Percentiles rank a stretch among this genome's conserved stretches.
Evolutionary conservation across 1,284 basidiomycete species (phyloP).

Genomic region (Leccinum proximum): DNA sequence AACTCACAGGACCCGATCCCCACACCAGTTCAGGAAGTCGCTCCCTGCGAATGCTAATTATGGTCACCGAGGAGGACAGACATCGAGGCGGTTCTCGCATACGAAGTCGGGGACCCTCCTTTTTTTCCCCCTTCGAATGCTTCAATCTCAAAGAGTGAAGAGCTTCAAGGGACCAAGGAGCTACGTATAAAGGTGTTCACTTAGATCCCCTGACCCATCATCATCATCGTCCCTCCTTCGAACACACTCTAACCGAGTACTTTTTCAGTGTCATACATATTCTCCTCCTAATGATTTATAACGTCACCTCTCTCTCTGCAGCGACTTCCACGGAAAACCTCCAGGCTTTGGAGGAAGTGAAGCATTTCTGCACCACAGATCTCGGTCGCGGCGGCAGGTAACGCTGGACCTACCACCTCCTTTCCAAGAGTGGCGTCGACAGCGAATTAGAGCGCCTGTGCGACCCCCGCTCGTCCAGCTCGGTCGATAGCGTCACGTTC

Average conservation of each 20-base stretch:
- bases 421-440: slow-evolving; percentile 45
- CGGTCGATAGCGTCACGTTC: slow-evolving; percentile 50
- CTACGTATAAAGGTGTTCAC: slow-evolving; percentile 22
- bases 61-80: slow-evolving; percentile 25
- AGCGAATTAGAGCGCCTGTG: slow-evolving; percentile 42
- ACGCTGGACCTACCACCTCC: slow-evolving; percentile 53
- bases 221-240: slow-evolving; percentile 15
- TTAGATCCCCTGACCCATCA: slow-evolving; percentile 11
- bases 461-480: slow-evolving; percentile 34
- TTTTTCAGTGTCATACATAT: slow-evolving; percentile 4
- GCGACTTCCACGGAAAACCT: slow-evolving; percentile 47
- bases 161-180: background rate
- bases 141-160: slow-evolving; percentile 14
- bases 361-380: slow-evolving; percentile 51
- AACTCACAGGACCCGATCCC: slow-evolving; percentile 17
- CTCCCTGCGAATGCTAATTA: slow-evolving; percentile 22
- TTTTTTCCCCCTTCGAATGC: slow-evolving; percentile 12
- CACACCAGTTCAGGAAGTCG: slow-evolving; percentile 19
- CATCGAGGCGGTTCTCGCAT: slow-evolving; percentile 17
- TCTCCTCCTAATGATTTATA: slow-evolving; percentile 31
- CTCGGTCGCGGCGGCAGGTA: slow-evolving; percentile 50
- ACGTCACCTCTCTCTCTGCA: slow-evolving; percentile 37
- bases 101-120: slow-evolving; percentile 7
- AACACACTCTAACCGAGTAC: slow-evolving; percentile 8
- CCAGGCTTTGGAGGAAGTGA: slow-evolving; percentile 49